A percentile compares a stretch with the other conserved stretches of the same genome.
These are phyloP conservation scores for Ascodesmis nigricans DNA, from an alignment of 495 filamentous ascomycete species.

Conservation along the genomic window DNA sequence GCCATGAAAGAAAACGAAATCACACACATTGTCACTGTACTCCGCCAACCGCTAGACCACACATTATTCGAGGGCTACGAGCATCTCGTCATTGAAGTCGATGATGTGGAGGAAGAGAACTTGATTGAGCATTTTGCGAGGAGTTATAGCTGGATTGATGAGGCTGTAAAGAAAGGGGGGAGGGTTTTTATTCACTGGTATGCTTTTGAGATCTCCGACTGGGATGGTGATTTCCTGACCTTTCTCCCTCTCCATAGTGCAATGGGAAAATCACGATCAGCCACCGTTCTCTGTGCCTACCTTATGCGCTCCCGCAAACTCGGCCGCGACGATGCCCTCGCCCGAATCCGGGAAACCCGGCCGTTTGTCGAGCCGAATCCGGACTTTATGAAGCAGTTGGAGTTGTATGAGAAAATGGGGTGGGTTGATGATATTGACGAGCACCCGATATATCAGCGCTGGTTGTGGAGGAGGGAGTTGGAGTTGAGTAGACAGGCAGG, in stretches of 20 bases:
- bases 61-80: conserved; percentile 34
- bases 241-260: conserved; percentile 35
- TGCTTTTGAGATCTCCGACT: conserved; percentile 15
- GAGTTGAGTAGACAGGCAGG: conserved; percentile 47
- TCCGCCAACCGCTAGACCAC: conserved; percentile 36
- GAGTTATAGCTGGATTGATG: conserved; percentile 61
- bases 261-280: conserved; percentile 87
- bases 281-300: conserved; percentile 65
- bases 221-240: background rate
- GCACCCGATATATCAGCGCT: conserved; percentile 60
- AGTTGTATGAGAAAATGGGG: conserved; percentile 66
- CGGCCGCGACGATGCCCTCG: conserved; percentile 37
- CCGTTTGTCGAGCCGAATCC: conserved; percentile 63
- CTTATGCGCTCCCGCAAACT: conserved; percentile 41
- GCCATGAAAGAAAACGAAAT: conserved; percentile 43
- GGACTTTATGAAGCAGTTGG: conserved; percentile 71
- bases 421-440: conserved; percentile 34
- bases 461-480: conserved; percentile 63
- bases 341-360: conserved; percentile 39
- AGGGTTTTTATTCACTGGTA: conserved; percentile 57
- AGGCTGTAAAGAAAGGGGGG: conserved; percentile 43
- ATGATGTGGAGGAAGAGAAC: conserved; percentile 75
- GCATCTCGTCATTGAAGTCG: conserved; percentile 59
- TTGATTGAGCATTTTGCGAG: conserved; percentile 55
- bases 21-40: conserved; percentile 76